Evolutionary conservation across 495 filamentous ascomycete species (phyloP), one percentile per base, ranked within the genome.

Genomic region (Aspergillus leporis): DNA sequence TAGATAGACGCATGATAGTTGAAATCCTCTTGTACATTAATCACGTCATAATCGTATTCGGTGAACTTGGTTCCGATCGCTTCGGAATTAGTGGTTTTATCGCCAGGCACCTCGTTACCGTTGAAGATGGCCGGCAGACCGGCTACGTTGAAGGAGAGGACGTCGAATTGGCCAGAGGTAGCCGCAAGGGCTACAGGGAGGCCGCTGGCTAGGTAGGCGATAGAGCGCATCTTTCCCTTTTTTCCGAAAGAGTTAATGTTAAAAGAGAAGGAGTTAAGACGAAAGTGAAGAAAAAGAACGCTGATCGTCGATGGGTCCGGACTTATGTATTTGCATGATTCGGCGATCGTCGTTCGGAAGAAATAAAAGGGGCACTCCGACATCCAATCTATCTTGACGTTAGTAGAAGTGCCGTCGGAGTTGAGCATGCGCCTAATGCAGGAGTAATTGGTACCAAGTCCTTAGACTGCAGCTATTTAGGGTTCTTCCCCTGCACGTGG

Each of bases 21-120:
- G 75, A 88, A 88, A 65, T 88, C 81, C 75, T 89, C 85, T 64
- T 89, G 84, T 50, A 84, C 71, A 60, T 88, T 76, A 66, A 87
- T 81, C 32, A 87, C 68, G 59, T 83, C 81, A 70, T 81, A 85
- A 53, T 70, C 75, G 59, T 80, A 82, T 60, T 78, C 47, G 5
- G 75, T 61, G 48, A 85, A 83, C 54, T 75, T 73, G 51, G 68
- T 65, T 6, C 81, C 85, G 40, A 83, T 81, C 46, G 63, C 61
- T 19, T 66, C 71, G 18, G 79, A 72, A 61, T 81, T 85, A 21
- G 72, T 76, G 0, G 66, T 61, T 63, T 86, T 86, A 64, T 83
- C 74, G 51, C 83, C 83, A 1, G 78, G 76, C 10, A 83, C 77
- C 9, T 69, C 71, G 59, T 84, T 85, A 56, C 56, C 55, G 55